Percentiles rank a stretch among this genome's conserved stretches.
These are phyloP conservation scores for Quercus dentata DNA, from an alignment of 306 rosid genomes.

Conservation along the genomic window DNA sequence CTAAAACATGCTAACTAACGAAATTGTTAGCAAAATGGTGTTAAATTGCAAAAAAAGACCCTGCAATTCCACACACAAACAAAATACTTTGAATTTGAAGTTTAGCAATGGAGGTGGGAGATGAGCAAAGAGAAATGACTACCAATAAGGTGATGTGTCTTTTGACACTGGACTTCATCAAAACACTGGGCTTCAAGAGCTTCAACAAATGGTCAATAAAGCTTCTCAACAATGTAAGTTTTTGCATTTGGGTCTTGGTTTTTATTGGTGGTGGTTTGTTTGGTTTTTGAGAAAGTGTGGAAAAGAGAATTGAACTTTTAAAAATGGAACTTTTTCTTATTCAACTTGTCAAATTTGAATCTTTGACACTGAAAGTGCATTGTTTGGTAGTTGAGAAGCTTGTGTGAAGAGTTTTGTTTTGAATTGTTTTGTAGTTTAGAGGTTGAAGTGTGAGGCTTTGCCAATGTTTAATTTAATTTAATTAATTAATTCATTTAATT, in stretches of 20 bases:
- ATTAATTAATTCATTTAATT: too few species aligned
- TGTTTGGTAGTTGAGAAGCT: neutral
- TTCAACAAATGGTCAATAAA: constrained; percentile 70
- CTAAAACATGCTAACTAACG: too few species aligned
- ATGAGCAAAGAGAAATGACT: constrained; percentile 25
- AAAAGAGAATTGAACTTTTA: neutral
- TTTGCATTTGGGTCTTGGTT: neutral
- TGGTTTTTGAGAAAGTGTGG: neutral
- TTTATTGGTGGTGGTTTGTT: neutral
- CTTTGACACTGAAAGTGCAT: neutral
- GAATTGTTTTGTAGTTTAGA: neutral
- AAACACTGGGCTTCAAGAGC: constrained; percentile 63
- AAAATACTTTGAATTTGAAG: neutral
- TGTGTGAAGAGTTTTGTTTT: neutral
- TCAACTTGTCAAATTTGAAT: neutral
- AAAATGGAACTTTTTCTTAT: neutral
- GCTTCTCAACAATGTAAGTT: constrained; percentile 59
- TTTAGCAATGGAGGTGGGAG: constrained; percentile 26
- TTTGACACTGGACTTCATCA: constrained; percentile 65
- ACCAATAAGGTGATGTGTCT: constrained; percentile 58
- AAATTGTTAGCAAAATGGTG: too few species aligned
- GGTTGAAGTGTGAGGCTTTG: neutral
- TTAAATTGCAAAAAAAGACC: neutral
- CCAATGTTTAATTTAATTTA: too few species aligned
- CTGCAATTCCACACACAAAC: neutral